Evolutionary conservation across 2,329 filamentous ascomycete genomes (phyloP).

Genomic region (Chaetothyriales sp.): DNA sequence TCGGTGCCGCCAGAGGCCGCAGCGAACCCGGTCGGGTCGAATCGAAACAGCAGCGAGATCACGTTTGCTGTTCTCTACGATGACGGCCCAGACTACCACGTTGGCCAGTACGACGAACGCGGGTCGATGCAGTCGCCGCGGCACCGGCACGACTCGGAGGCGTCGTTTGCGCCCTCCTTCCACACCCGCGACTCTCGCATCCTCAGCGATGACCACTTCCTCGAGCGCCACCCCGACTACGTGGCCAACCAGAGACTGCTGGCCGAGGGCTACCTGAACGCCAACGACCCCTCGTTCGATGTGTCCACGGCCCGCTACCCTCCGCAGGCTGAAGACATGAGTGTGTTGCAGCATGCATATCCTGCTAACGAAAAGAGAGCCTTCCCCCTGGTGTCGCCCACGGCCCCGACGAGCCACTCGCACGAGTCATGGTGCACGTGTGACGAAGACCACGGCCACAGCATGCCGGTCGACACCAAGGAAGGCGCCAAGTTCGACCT

Average conservation of each 20-base stretch:
- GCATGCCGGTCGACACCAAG: conserved; percentile 9
- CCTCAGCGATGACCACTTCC: conserved; percentile 13
- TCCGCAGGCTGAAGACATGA: conserved; percentile 16
- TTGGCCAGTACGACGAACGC: conserved; percentile 17
- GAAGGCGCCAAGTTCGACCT: conserved; percentile 16
- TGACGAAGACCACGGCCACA: conserved; percentile 18
- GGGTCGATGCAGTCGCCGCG: conserved; percentile 12
- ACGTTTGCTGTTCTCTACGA: conserved; percentile 20
- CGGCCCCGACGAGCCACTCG: conserved; percentile 14
- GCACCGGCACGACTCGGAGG: conserved; percentile 14
- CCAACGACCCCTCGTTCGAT: conserved; percentile 15
- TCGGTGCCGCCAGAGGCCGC: conserved; percentile 16
- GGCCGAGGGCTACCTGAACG: conserved; percentile 17
- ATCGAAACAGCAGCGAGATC: conserved; percentile 17
- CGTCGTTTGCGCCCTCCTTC: conserved; percentile 18
- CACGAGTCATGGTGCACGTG: conserved; percentile 19
- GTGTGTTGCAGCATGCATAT: conserved; percentile 12
- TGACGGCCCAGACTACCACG: conserved; percentile 18
- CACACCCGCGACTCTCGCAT: conserved; percentile 16
- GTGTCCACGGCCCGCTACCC: conserved; percentile 13
- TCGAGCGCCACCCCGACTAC: conserved; percentile 15
- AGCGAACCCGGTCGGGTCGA: conserved; percentile 8
- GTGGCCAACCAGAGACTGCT: conserved; percentile 18
- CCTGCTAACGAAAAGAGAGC: conserved; percentile 15
- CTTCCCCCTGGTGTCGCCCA: conserved; percentile 10